A percentile compares a stretch with the other conserved stretches of the same genome.
These are phyloP conservation scores for Podila minutissima DNA, from an alignment of 192 early-diverging fungal genomes.

Conservation along the genomic window DNA sequence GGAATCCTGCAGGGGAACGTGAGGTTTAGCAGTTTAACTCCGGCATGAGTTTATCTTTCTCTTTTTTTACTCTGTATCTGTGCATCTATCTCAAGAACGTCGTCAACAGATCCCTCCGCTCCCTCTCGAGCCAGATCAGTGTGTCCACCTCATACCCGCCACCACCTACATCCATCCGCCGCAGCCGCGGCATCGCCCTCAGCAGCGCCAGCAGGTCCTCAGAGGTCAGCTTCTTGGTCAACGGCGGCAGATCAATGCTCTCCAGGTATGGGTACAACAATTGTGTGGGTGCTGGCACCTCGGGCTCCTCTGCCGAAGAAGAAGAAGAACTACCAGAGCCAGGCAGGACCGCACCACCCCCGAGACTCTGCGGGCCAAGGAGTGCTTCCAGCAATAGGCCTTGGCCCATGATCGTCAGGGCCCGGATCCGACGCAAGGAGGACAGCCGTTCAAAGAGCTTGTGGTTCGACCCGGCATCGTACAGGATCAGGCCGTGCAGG, in stretches of 20 bases:
- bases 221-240: not conserved
- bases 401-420: not conserved
- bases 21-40: too few species aligned
- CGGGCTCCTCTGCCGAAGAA: too few species aligned
- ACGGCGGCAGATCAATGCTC: not conserved
- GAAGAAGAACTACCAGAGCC: too few species aligned
- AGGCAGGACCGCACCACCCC: not conserved
- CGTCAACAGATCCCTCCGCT: not conserved
- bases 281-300: not conserved
- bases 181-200: not conserved
- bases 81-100: too few species aligned
- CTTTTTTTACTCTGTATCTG: too few species aligned
- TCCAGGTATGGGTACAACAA: not conserved
- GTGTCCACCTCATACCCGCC: constrained; percentile 4
- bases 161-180: constrained; percentile 5
- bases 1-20: too few species aligned
- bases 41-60: too few species aligned
- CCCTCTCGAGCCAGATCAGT: constrained; percentile 3
- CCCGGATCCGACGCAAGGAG: not conserved
- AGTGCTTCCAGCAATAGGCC: not conserved
- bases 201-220: not conserved
- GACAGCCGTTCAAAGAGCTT: not conserved
- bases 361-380: not conserved
- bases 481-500: not conserved
- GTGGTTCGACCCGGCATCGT: not conserved